Evolutionary conservation across 2,329 filamentous ascomycete species (phyloP), one percentile per base, ranked within the genome.

Genomic region (Calonectria multiphialidica): DNA sequence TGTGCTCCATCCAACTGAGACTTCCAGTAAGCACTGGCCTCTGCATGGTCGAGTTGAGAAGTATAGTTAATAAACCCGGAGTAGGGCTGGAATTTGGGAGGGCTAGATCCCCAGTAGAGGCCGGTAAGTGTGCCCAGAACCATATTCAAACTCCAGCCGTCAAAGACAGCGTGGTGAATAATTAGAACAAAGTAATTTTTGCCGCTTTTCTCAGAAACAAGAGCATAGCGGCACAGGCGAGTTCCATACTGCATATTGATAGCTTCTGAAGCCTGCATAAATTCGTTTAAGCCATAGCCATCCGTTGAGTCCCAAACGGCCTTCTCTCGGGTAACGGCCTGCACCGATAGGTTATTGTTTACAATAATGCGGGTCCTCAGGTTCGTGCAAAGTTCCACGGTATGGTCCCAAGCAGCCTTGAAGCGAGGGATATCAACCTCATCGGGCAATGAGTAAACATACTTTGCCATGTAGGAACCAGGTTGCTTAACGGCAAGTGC

Each of bases 1-100:
- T 66, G 15, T 86, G 79, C 59, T 7, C 59, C 59, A 45, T 63
- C 59, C 40, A 63, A 35, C 15, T 63, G 59, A 30, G 40, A 28
- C 13, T 30, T 35, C 59, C 59, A 63, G 16, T 63, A 63, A 5
- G 16, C 25, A 9, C 9, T 47, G 3, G 42, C 59, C 2, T 42
- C 42, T 9, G 40, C 28, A 21, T 63, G 10, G 30, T 49, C 42
- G 16, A 66, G 23, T 23, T 66, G 30, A 2, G 35, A 30, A 44
- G 47, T 66, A 28, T 66, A 66, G 23, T 55, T 66, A 10, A 66
- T 53, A 37, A 66, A 66, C 2, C 33, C 45, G 16, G 63, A 66
- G 12, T 66, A 66, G 5, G 63, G 47, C 23, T 30, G 33, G 13
- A 55, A 55, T 13, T 47, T 33, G 28, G 59, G 59, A 23, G 18